These are phyloP conservation scores for Tulasnella sp. DNA, from an alignment of 768 basidiomycete species.

Conservation along the genomic window DNA sequence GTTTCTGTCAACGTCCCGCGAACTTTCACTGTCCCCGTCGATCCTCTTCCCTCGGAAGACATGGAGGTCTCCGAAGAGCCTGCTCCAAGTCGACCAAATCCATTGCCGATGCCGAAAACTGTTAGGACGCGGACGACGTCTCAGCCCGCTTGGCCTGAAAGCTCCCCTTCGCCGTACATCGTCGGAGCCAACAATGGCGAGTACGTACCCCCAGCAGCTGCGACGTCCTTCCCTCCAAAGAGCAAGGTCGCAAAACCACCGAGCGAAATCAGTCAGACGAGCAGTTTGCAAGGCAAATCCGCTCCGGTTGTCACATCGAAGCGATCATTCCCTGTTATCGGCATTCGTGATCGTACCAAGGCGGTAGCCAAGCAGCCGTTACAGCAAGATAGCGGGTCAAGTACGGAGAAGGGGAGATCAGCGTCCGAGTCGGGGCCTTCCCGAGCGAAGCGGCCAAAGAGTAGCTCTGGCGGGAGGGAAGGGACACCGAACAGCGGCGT, in stretches of 20 bases:
- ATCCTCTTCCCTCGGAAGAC: background rate
- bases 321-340: background rate
- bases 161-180: background rate
- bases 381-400: background rate
- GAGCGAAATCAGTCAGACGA: background rate
- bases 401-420: background rate
- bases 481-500: background rate
- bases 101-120: background rate
- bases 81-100: background rate
- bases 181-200: background rate
- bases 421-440: background rate
- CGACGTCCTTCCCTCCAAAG: background rate
- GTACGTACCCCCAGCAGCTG: background rate
- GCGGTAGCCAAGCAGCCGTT: background rate
- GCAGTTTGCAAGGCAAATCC: background rate
- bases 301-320: background rate
- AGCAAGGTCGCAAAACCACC: background rate
- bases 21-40: background rate
- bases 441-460: background rate
- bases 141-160: background rate
- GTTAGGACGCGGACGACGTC: background rate
- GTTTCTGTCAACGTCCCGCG: background rate
- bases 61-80: background rate
- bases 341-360: slow-evolving; percentile 2
- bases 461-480: background rate